Conservation (phyloP, 306 rosid genomes). For the Acacia acuminata region DNA sequence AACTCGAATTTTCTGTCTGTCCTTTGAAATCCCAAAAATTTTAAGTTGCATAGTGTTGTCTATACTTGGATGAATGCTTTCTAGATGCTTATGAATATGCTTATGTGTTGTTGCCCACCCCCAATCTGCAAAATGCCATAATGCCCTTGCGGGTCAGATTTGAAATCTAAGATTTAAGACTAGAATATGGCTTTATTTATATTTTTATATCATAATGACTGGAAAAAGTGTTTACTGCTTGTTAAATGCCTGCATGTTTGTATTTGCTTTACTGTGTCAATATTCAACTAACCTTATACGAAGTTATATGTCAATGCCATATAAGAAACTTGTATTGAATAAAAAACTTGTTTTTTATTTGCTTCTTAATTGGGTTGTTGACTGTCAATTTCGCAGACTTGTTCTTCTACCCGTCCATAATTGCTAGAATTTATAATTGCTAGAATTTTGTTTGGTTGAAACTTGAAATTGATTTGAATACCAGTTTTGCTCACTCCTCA, state of each 20-base stretch:
- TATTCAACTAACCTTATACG: background rate
- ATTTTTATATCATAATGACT: background rate
- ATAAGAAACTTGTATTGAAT: background rate
- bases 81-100: background rate
- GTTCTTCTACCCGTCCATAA: background rate
- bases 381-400: background rate
- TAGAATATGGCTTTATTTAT: background rate
- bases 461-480: background rate
- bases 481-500: background rate
- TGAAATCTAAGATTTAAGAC: background rate
- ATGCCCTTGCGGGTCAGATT: background rate
- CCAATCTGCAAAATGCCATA: background rate
- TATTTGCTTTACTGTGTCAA: background rate
- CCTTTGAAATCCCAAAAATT: background rate
- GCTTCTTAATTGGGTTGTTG: background rate
- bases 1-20: background rate
- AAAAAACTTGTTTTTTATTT: background rate
- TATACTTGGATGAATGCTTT: background rate
- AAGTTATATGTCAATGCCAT: background rate
- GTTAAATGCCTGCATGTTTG: background rate
- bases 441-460: slow-evolving; percentile 6
- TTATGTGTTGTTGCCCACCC: background rate
- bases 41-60: background rate
- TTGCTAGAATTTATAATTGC: background rate
- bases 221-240: background rate